A percentile compares a stretch with the other conserved stretches of the same genome.
Evolutionary conservation across 805 yeast genomes (phyloP).

Genomic region (Naumovozyma baii): DNA sequence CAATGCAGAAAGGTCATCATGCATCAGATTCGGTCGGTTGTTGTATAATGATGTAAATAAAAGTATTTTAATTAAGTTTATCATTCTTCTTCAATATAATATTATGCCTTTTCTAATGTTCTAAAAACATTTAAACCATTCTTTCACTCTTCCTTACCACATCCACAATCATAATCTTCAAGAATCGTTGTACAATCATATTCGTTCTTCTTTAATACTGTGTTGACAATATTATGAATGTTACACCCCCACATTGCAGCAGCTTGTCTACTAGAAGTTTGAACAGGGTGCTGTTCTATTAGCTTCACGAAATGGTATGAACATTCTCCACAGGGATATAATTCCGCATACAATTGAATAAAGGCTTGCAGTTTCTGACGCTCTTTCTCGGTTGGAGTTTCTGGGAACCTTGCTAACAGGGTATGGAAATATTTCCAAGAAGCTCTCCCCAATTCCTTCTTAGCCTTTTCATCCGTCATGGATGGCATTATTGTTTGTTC

Average conservation of each 20-base stretch:
- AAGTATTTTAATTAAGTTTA: neutral
- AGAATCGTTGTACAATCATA: constrained; percentile 81
- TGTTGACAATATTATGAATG: constrained; percentile 80
- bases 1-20: neutral
- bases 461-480: constrained; percentile 65
- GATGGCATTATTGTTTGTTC: constrained; percentile 72
- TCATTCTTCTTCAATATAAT: neutral
- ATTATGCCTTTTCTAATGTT: neutral
- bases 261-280: constrained; percentile 56
- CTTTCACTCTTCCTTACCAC: too few species aligned
- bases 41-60: constrained; percentile 29
- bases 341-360: constrained; percentile 71
- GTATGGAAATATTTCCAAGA: constrained; percentile 93
- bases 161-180: constrained; percentile 94
- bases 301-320: constrained; percentile 80
- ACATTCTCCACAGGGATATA: constrained; percentile 96
- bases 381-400: constrained; percentile 57
- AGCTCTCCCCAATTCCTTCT: constrained; percentile 79
- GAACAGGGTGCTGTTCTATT: constrained; percentile 73
- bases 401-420: constrained; percentile 85
- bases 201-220: constrained; percentile 50
- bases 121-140: too few species aligned
- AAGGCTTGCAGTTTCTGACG: constrained; percentile 52
- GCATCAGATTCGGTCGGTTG: constrained; percentile 16
- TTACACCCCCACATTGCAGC: constrained; percentile 97